phyloP scores from a whole-genome alignment of 257 asterid species.

The Forsythia suspensa region DNA sequence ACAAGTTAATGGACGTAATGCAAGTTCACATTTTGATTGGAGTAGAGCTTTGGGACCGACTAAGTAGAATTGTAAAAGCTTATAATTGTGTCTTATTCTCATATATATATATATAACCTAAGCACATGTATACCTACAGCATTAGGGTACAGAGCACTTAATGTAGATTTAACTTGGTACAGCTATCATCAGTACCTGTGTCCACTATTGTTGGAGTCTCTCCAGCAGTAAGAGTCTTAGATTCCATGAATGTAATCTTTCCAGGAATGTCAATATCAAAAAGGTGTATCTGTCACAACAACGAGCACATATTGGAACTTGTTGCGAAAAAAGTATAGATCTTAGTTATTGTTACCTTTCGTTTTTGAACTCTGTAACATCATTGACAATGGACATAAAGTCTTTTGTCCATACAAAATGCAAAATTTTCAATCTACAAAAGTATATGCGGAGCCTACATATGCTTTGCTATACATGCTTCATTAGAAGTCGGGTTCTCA shows the following conservation, averaged over 20 bases:
- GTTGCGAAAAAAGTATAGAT: neutral
- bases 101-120: no score
- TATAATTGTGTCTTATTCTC: no score
- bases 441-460: neutral
- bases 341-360: neutral
- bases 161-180: neutral
- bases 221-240: conserved; percentile 82
- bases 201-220: conserved; percentile 82
- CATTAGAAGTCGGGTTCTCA: no score
- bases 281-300: conserved; percentile 71
- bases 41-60: no score
- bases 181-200: neutral
- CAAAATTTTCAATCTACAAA: neutral
- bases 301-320: conserved; percentile 14
- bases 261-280: conserved; percentile 95
- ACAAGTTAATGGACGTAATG: neutral
- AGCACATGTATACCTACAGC: no score
- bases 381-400: neutral
- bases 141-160: no score
- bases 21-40: no score
- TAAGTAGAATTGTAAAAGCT: no score
- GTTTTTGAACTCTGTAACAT: conserved; percentile 5
- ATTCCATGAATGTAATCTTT: conserved; percentile 74
- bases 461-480: neutral
- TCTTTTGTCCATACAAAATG: neutral